These are phyloP conservation scores for Jamesozyma piceae DNA, from an alignment of 805 yeast genomes.

Conservation along the genomic window DNA sequence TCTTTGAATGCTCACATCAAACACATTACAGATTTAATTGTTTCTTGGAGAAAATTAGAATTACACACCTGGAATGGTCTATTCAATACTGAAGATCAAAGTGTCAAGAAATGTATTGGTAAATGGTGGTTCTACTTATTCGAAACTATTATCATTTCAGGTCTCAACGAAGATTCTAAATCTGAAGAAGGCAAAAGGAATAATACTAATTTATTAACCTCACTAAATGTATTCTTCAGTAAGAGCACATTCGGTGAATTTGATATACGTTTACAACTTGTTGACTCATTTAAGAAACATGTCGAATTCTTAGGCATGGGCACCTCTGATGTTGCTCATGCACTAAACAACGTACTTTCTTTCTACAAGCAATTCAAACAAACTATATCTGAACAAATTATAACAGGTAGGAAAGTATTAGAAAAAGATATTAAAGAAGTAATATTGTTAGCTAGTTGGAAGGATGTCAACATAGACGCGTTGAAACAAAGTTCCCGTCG, in stretches of 20 bases:
- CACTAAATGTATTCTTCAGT: constrained; percentile 66
- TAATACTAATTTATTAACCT: constrained; percentile 35
- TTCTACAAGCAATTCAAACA: constrained; percentile 62
- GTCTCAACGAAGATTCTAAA: constrained; percentile 26
- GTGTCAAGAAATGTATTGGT: constrained; percentile 43
- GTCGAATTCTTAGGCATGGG: constrained; percentile 27
- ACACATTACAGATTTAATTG: constrained; percentile 56
- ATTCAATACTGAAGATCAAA: constrained; percentile 53
- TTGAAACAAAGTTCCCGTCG: constrained; percentile 86
- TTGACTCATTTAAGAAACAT: constrained; percentile 58
- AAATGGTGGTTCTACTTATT: constrained; percentile 90
- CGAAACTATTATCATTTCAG: constrained; percentile 58
- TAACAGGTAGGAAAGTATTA: constrained; percentile 40
- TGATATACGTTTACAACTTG: constrained; percentile 44
- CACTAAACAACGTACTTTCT: constrained; percentile 34
- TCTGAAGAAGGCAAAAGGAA: constrained; percentile 10
- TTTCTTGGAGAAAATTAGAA: constrained; percentile 86
- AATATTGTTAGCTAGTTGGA: constrained; percentile 89
- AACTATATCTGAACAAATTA: constrained; percentile 38
- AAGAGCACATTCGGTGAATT: constrained; percentile 74
- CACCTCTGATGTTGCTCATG: constrained; percentile 18
- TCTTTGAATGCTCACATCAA: constrained; percentile 50
- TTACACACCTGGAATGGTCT: constrained; percentile 76
- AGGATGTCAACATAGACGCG: constrained; percentile 89
- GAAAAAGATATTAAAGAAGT: constrained; percentile 79